Percentiles rank a stretch among this genome's conserved stretches.
These are phyloP conservation scores for Plectosphaerella plurivora DNA, from an alignment of 2,329 filamentous ascomycete genomes.

Conservation along the genomic window DNA sequence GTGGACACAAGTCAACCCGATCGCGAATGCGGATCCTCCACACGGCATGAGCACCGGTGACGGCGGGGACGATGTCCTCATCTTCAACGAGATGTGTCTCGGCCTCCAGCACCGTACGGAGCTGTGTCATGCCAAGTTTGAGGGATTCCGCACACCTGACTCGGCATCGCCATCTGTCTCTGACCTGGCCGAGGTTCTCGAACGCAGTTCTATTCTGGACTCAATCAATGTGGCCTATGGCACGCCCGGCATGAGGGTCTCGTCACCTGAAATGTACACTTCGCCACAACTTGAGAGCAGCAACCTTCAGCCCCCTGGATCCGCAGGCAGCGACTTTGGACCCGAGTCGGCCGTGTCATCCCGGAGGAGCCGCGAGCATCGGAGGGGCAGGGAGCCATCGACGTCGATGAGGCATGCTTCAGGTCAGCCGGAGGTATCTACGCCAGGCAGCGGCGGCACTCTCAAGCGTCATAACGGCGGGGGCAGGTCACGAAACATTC, in stretches of 20 bases:
- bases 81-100: slow-evolving; percentile 49
- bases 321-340: slow-evolving; percentile 17
- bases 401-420: slow-evolving; percentile 11
- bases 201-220: slow-evolving; percentile 35
- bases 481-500: slow-evolving; percentile 28
- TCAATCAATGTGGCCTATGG: slow-evolving; percentile 29
- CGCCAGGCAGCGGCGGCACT: slow-evolving; percentile 19
- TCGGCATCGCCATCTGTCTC: slow-evolving; percentile 21
- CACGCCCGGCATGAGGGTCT: slow-evolving; percentile 12
- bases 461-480: slow-evolving; percentile 32
- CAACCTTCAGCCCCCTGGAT: slow-evolving; percentile 8
- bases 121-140: slow-evolving; percentile 45
- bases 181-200: slow-evolving; percentile 42
- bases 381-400: slow-evolving; percentile 8
- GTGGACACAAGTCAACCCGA: slow-evolving; percentile 59
- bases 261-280: neutral
- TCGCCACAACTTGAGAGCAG: neutral
- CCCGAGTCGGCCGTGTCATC: neutral
- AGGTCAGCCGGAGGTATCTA: slow-evolving; percentile 13
- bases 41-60: neutral
- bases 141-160: slow-evolving; percentile 37
- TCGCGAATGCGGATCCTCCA: slow-evolving; percentile 14
- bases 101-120: slow-evolving; percentile 46
- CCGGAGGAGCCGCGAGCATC: slow-evolving; percentile 10
- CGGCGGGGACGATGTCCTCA: slow-evolving; percentile 44